Percentiles rank a stretch among this genome's conserved stretches.
Conservation (phyloP, 495 filamentous ascomycete genomes). For the Neurospora pannonica region DNA sequence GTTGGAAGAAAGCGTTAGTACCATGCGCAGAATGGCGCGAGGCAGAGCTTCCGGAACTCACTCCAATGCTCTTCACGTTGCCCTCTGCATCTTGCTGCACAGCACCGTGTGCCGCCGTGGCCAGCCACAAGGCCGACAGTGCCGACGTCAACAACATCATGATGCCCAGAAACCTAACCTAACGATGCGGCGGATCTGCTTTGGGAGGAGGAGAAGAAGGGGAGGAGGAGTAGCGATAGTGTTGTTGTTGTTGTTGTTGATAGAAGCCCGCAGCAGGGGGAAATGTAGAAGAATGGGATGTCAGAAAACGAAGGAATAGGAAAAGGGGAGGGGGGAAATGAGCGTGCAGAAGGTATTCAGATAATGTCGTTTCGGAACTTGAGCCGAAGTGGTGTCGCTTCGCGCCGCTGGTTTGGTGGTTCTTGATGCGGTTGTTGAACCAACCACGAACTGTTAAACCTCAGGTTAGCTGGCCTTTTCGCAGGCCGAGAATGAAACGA, state of each 20-base stretch:
- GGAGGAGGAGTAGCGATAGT: not conserved
- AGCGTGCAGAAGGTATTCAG: not conserved
- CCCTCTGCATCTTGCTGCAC: slow-evolving; percentile 34
- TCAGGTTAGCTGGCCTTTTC: not conserved
- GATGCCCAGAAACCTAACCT: not conserved
- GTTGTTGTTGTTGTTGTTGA: not conserved
- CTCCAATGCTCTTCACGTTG: slow-evolving; percentile 47
- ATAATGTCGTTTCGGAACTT: not conserved
- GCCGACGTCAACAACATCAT: slow-evolving; percentile 39
- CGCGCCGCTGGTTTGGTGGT: not conserved
- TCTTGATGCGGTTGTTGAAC: not conserved
- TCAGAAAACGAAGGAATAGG: not conserved
- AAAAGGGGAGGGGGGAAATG: not conserved
- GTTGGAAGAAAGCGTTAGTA: slow-evolving; percentile 8
- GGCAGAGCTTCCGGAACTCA: slow-evolving; percentile 18
- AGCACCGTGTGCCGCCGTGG: slow-evolving; percentile 38
- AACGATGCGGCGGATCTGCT: not conserved
- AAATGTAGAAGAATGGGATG: not conserved
- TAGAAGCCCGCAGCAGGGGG: not conserved
- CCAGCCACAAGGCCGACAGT: slow-evolving; percentile 47
- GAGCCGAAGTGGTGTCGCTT: not conserved
- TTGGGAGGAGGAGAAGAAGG: not conserved
- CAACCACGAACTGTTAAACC: not conserved
- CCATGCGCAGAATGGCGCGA: not conserved
- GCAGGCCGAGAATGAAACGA: not conserved